A percentile compares a stretch with the other conserved stretches of the same genome.
Evolutionary conservation across 148 eudicot species (phyloP).

Genomic region (Vaccinium vitisidaea): DNA sequence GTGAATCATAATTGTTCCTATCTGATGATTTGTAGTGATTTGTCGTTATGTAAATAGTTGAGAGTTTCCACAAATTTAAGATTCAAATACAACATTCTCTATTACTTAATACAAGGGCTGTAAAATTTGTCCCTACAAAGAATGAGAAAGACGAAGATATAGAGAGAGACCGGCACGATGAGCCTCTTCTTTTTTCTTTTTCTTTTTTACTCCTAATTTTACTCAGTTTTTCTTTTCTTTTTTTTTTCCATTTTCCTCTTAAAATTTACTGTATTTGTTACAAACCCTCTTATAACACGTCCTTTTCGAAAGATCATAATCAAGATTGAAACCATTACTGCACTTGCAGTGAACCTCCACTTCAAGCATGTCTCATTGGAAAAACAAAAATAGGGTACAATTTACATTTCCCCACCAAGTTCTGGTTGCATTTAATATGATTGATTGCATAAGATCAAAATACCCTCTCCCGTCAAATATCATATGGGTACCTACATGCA

Average conservation of each 20-base stretch:
- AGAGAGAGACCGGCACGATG: neutral
- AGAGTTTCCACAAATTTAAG: no score
- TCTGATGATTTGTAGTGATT: no score
- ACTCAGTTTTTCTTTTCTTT: no score
- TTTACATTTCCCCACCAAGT: neutral
- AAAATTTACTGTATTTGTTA: neutral
- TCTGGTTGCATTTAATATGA: neutral
- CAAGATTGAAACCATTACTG: neutral
- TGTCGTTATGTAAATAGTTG: no score
- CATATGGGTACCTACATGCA: neutral
- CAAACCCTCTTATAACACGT: neutral
- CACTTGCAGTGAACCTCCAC: neutral
- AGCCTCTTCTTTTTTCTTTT: no score
- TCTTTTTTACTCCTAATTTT: no score
- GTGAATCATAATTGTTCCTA: no score
- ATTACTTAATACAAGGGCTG: no score
- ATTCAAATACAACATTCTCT: no score
- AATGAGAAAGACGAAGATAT: no score
- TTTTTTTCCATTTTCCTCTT: no score
- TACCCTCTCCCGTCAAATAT: neutral
- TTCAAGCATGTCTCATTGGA: neutral
- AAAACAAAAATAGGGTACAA: neutral
- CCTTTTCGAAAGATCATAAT: neutral
- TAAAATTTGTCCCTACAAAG: no score
- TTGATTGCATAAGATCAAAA: neutral